phyloP scores from a whole-genome alignment of 2,329 filamentous ascomycete genomes.

The Scedosporium aurantiacum region DNA sequence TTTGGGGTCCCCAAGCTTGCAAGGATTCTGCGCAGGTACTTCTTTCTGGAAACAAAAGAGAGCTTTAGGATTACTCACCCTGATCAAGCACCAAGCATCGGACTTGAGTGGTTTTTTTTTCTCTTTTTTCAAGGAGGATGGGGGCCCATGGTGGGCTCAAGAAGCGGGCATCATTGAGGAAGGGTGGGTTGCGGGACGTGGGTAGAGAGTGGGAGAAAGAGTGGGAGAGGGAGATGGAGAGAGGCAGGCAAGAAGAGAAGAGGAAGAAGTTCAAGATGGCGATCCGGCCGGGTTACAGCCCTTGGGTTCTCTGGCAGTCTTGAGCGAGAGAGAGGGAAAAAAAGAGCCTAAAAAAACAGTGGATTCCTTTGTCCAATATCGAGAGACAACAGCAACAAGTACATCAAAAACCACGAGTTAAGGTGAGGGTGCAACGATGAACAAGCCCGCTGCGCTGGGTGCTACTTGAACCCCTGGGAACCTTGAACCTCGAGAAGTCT shows the following conservation, averaged over 20 bases:
- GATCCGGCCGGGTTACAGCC: background rate
- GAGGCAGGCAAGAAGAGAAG: background rate
- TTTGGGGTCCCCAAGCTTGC: background rate
- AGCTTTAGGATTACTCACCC: background rate
- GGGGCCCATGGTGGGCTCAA: background rate
- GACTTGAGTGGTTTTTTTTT: conserved; percentile 2
- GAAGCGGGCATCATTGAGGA: background rate
- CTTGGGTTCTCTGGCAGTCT: too few species aligned
- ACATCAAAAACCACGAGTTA: too few species aligned
- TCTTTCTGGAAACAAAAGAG: background rate
- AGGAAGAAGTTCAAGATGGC: background rate
- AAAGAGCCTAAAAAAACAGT: too few species aligned
- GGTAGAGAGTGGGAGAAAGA: background rate
- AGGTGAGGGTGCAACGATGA: too few species aligned
- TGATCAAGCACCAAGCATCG: background rate
- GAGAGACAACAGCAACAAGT: too few species aligned
- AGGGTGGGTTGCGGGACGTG: background rate
- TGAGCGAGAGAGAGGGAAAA: too few species aligned
- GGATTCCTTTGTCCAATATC: too few species aligned
- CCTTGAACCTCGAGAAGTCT: too few species aligned
- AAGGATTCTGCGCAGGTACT: background rate
- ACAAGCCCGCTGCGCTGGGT: too few species aligned
- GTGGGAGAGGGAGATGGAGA: background rate
- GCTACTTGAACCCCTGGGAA: too few species aligned
- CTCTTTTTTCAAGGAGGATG: background rate